These are phyloP conservation scores for Yamadazyma mexicana DNA, from an alignment of 1,139 yeast genomes.

Conservation along the genomic window DNA sequence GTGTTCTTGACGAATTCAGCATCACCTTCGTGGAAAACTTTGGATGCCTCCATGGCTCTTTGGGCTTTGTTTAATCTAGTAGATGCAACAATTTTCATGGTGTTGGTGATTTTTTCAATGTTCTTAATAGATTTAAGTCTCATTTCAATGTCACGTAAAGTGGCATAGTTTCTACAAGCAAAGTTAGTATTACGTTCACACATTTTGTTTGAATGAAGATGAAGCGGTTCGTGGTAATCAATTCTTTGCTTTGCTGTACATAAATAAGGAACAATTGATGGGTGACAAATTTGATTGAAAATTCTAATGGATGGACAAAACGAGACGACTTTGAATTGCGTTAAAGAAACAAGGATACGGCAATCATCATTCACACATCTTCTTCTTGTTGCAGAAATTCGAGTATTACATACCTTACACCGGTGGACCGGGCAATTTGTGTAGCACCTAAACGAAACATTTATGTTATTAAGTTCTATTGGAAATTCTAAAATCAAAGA, in stretches of 20 bases:
- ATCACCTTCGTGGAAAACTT: constrained; percentile 82
- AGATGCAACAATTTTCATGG: constrained; percentile 99
- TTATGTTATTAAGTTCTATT: constrained; percentile 11
- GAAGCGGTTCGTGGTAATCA: not conserved
- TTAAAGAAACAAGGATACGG: too few species aligned
- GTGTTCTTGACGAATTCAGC: constrained; percentile 77
- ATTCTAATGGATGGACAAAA: too few species aligned
- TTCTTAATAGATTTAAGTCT: constrained; percentile 98
- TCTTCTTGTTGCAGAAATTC: not conserved
- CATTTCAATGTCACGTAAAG: constrained; percentile 96
- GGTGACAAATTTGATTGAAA: too few species aligned
- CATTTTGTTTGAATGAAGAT: not conserved
- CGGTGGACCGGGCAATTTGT: constrained; percentile 60
- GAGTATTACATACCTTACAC: constrained; percentile 51
- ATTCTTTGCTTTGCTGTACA: not conserved
- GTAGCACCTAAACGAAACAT: constrained; percentile 70
- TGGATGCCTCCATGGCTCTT: constrained; percentile 88
- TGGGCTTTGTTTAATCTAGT: constrained; percentile 96
- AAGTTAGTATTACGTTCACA: constrained; percentile 10
- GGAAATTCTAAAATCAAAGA: constrained; percentile 7
- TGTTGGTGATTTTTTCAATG: constrained; percentile 98
- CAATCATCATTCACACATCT: too few species aligned
- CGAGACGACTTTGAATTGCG: too few species aligned
- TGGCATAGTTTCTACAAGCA: constrained; percentile 80
- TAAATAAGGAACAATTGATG: not conserved